These are phyloP conservation scores for Nyctanthes arbortristis DNA, from an alignment of 257 asterid genomes.

Conservation along the genomic window DNA sequence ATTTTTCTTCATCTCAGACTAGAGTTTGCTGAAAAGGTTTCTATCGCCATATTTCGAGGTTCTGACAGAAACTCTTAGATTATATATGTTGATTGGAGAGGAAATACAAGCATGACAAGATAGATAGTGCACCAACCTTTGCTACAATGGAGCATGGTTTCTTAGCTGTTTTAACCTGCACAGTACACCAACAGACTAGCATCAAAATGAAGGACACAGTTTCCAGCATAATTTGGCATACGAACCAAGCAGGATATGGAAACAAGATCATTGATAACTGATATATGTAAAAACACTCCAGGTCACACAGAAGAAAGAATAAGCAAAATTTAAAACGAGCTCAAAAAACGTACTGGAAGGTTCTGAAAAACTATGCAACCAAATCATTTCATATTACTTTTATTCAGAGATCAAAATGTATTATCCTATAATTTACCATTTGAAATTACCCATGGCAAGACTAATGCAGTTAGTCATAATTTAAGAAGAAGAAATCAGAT, in stretches of 20 bases:
- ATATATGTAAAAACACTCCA: constrained; percentile 4
- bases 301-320: neutral
- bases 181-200: constrained; percentile 19
- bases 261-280: neutral
- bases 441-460: constrained; percentile 10
- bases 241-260: neutral
- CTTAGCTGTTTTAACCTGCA: constrained; percentile 65
- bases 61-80: neutral
- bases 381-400: neutral
- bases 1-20: no score
- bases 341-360: no score
- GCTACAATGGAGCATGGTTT: constrained; percentile 59
- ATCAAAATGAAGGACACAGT: constrained; percentile 16
- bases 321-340: neutral
- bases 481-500: neutral
- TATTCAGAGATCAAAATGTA: neutral
- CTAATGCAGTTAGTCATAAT: neutral
- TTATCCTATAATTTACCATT: constrained; percentile 20
- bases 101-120: neutral
- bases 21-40: no score
- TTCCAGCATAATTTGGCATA: constrained; percentile 6
- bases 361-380: neutral
- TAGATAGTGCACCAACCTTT: constrained; percentile 50
- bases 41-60: no score
- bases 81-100: neutral